Evolutionary conservation across 1,284 basidiomycete genomes (phyloP), one percentile per base, ranked within the genome.

Genomic region (Neonothopanus nambi): DNA sequence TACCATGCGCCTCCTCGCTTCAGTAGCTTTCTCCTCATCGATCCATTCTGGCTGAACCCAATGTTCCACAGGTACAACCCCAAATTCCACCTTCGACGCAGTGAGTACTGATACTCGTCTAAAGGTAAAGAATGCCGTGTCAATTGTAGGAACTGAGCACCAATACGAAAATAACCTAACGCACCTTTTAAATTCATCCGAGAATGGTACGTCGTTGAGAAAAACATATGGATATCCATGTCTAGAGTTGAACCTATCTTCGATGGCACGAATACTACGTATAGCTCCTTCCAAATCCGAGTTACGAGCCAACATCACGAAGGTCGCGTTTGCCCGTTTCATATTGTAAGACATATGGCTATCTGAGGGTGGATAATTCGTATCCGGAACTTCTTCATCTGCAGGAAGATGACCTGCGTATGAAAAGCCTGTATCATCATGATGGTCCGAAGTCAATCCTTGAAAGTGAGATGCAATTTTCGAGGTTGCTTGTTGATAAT

Each of bases 221-320:
- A 85, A 83, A 11, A 83, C 77, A 67, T 78, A 85, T 6, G 82
- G 81, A 59, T 85, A 85, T 37, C 69, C 61, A 54, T 73, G 78
- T 62, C 76, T 76, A 52, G 70, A 68, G 66, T 85, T 85, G 68
- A 85, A 79, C 39, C 69, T 63, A 57, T 74, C 71, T 62, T 79
- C 75, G 26, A 78, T 55, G 48, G 70, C 67, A 42, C 65, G 65
- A 23, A 79, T 69, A 59, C 72, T 75, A 33, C 61, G 64, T 24
- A 82, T 64, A 30, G 82, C 76, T 3, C 71, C 70, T 61, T 76
- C 75, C 2, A 84, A 60, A 59, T 88, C 83, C 18, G 68, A 70
- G 63, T 87, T 87, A 30, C 84, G 71, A 7, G 81, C 80, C 59
- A 86, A 67, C 13, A 80, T 69, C 17, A 80, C 77, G 58, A 80